These are phyloP conservation scores for Globisporangium nodosum DNA, from an alignment of 352 stramenopile species.

Conservation along the genomic window DNA sequence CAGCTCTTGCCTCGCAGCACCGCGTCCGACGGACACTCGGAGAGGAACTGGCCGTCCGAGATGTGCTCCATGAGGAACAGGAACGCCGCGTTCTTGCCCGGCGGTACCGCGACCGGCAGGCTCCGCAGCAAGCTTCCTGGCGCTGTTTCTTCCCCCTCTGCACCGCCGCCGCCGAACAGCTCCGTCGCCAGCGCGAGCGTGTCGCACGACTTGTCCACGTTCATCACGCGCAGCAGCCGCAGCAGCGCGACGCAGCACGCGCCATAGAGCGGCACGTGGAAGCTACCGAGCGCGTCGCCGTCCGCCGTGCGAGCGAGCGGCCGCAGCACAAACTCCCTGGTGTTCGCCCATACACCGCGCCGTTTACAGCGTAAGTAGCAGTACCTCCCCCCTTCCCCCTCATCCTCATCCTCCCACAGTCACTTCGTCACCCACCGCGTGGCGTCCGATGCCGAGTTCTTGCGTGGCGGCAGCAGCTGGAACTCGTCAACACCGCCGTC, in stretches of 20 bases:
- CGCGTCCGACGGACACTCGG: slow-evolving; percentile 24
- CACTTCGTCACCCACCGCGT: background rate
- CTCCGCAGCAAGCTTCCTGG: background rate
- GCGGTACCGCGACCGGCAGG: background rate
- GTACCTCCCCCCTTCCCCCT: no score
- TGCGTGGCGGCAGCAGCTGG: slow-evolving; percentile 7
- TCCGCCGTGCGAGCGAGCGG: slow-evolving; percentile 39
- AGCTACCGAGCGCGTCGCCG: slow-evolving; percentile 45
- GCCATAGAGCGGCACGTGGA: slow-evolving; percentile 44
- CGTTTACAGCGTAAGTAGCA: no score
- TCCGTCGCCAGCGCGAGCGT: slow-evolving; percentile 45
- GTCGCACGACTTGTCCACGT: slow-evolving; percentile 66
- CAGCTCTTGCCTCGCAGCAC: slow-evolving; percentile 30
- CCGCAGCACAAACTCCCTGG: slow-evolving; percentile 52
- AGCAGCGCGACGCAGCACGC: slow-evolving; percentile 31
- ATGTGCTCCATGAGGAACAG: slow-evolving; percentile 45
- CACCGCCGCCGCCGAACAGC: slow-evolving; percentile 20
- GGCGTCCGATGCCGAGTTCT: slow-evolving; percentile 4
- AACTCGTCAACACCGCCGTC: slow-evolving; percentile 10
- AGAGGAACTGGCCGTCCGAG: slow-evolving; percentile 49
- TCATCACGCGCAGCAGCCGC: slow-evolving; percentile 40
- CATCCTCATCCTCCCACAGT: background rate
- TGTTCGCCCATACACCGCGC: background rate
- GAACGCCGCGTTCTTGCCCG: slow-evolving; percentile 14
- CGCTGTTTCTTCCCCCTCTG: background rate